Conservation (phyloP, 805 yeast species). For the Schizosaccharomyces octosporus region DNA sequence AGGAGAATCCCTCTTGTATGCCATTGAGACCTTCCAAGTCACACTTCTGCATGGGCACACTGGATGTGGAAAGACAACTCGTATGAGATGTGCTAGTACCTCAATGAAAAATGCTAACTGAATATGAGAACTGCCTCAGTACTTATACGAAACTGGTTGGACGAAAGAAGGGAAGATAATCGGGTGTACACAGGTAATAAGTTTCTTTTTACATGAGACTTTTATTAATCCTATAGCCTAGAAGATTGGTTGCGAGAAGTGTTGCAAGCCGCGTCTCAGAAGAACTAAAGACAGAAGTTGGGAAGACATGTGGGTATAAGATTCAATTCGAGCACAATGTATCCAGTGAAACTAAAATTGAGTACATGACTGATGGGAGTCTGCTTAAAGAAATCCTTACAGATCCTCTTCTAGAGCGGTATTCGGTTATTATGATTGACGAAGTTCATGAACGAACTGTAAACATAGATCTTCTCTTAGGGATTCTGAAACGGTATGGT, state of each 20-base stretch:
- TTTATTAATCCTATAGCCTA: slow-evolving; percentile 6
- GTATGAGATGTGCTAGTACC: slow-evolving; percentile 2
- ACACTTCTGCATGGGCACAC: slow-evolving; percentile 9
- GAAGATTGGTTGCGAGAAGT: slow-evolving; percentile 16
- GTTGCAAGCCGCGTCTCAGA: slow-evolving; percentile 53
- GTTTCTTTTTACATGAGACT: not conserved
- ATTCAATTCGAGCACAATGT: slow-evolving; percentile 58
- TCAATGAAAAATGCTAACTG: no score
- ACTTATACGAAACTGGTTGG: slow-evolving; percentile 9
- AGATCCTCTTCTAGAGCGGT: slow-evolving; percentile 35
- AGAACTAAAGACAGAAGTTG: slow-evolving; percentile 39
- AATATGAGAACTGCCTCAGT: slow-evolving; percentile 8
- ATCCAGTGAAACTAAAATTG: slow-evolving; percentile 28
- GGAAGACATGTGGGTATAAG: slow-evolving; percentile 48
- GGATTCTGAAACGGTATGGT: slow-evolving; percentile 31
- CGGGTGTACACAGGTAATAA: slow-evolving; percentile 40
- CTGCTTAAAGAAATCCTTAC: slow-evolving; percentile 43
- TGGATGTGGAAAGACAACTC: slow-evolving; percentile 11
- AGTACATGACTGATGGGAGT: slow-evolving; percentile 71
- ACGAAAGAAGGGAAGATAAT: slow-evolving; percentile 13
- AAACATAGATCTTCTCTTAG: slow-evolving; percentile 53
- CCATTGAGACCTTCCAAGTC: slow-evolving; percentile 7
- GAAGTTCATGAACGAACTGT: slow-evolving; percentile 73
- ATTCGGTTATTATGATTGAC: slow-evolving; percentile 58
- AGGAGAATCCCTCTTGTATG: slow-evolving; percentile 7